Conservation (phyloP, 2,329 filamentous ascomycete genomes). For the Botrytis fragariae region DNA sequence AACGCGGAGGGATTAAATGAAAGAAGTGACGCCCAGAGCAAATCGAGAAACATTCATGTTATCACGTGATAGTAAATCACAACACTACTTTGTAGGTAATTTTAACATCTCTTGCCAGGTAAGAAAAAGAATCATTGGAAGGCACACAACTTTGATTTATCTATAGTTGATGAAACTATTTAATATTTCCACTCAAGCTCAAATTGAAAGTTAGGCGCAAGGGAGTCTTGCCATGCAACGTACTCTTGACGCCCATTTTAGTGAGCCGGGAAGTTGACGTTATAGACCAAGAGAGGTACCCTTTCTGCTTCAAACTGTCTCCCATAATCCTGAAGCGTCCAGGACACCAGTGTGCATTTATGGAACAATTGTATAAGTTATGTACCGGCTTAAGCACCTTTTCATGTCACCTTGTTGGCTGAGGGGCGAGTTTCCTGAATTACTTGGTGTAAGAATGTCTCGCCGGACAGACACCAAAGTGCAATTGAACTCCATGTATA, state of each 20-base stretch:
- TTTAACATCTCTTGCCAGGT: not conserved
- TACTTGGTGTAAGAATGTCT: slow-evolving; percentile 15
- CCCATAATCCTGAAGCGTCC: not conserved
- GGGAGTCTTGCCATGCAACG: not conserved
- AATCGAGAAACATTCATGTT: not conserved
- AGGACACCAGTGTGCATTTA: not conserved
- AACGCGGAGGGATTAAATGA: not conserved
- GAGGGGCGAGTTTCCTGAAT: slow-evolving; percentile 8
- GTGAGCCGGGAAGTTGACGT: not conserved
- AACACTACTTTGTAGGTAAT: not conserved
- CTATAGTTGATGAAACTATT: not conserved
- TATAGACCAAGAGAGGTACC: not conserved
- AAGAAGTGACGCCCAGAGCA: not conserved
- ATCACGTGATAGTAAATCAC: not conserved
- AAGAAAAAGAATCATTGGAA: not conserved
- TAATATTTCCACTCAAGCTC: not conserved
- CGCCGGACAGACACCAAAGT: slow-evolving; percentile 13
- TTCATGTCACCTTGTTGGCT: not conserved
- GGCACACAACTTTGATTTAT: not conserved
- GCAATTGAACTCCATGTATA: slow-evolving; percentile 11
- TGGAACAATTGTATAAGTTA: not conserved
- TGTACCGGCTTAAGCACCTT: not conserved
- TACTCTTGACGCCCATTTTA: not conserved
- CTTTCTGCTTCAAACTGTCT: not conserved
- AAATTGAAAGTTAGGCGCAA: not conserved